Evolutionary conservation across 108 stramenopile species (phyloP), one percentile per base, ranked within the genome.

Genomic region (Discostella pseudostelligera): DNA sequence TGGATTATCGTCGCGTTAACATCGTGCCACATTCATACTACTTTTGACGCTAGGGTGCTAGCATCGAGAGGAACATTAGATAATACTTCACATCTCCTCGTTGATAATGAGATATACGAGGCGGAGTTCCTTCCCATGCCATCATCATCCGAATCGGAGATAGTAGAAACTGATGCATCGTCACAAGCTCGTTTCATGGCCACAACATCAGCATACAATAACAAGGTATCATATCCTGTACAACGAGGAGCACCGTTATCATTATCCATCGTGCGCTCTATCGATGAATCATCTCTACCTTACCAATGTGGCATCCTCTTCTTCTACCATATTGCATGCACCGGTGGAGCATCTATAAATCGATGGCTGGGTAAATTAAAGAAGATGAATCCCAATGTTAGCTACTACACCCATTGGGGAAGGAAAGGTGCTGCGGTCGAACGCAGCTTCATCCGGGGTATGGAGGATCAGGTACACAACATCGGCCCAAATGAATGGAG

Each of bases 321-420:
- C 63, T 72, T 72, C 63, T 72, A 65, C 48, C 71, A 72, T 57
- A 72, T 72, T 35, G 71, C 71, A 3, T 72, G 71, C 57, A 72
- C 71, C 0, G 71, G 71, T 14, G 71, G 71, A 22, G 39, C 71
- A 8, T 72, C 71, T 28, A 64, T 72, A 1, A 72, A 72, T 49
- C 55, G 71, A 19, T 72, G 71, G 71, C 71, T 72, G 19, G 71
- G 71, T n/a, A 72, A 65, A 53, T 56, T 58, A 64, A 72, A 72
- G 28, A 56, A 64, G 17, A 32, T 50, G 32, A 72, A 63, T 40
- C 46, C 47, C 22, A 55, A 70, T 20, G 65, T 59, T 36, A 66
- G 57, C 29, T 78, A 78, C 42, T 70, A 63, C 59, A 78, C 77
- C 0, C 45, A 78, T 48, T 72, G 71, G 71, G 71, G 71, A 50